These are phyloP conservation scores for Penicillium aurantiogriseum DNA, from an alignment of 2,329 filamentous ascomycete species.

Conservation along the genomic window DNA sequence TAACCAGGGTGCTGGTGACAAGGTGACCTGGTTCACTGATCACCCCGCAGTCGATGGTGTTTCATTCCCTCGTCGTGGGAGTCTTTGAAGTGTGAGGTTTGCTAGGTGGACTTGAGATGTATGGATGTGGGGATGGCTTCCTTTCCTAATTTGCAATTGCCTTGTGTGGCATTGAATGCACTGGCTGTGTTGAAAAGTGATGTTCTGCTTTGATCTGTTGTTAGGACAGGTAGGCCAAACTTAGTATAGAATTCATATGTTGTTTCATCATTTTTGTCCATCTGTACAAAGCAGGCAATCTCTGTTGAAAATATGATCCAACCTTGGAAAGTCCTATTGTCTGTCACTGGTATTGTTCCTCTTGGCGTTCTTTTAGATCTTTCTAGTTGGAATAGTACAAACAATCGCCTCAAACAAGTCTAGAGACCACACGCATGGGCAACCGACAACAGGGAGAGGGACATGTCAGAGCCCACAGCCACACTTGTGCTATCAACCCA, in stretches of 20 bases:
- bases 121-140: not conserved
- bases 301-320: not conserved
- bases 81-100: conserved; percentile 44
- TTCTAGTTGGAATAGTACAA: too few species aligned
- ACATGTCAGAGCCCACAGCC: not conserved
- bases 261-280: not conserved
- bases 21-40: conserved; percentile 95
- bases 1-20: conserved; percentile 78
- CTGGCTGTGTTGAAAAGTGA: not conserved
- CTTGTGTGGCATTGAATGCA: not conserved
- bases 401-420: not conserved
- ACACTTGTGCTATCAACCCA: not conserved
- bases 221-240: not conserved
- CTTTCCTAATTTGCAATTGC: not conserved
- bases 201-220: not conserved
- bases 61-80: conserved; percentile 72
- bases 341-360: not conserved
- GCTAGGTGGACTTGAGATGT: not conserved
- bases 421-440: not conserved
- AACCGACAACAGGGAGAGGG: not conserved
- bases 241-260: not conserved
- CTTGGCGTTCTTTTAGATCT: not conserved
- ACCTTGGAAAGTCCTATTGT: not conserved
- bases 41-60: conserved; percentile 81
- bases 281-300: not conserved